These are phyloP conservation scores for Coniferiporia weirii DNA, from an alignment of 1,284 basidiomycete species.

Conservation along the genomic window DNA sequence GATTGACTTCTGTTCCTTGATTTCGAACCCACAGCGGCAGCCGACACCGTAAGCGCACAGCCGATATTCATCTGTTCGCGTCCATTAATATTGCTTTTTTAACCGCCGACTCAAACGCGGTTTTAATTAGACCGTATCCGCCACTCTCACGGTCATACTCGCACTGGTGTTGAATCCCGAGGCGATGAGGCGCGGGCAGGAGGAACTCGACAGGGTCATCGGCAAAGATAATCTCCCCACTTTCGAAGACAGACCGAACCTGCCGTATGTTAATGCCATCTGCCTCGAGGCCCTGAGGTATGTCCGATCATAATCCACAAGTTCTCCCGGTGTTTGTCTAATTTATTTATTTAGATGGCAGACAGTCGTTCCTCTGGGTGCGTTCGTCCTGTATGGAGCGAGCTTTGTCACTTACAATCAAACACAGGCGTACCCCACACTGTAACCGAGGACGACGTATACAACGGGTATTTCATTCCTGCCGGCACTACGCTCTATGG, in stretches of 20 bases:
- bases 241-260: conserved; percentile 3
- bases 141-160: conserved; percentile 9
- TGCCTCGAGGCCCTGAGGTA: conserved; percentile 1
- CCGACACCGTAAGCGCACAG: neutral
- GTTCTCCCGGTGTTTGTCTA: neutral
- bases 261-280: conserved; percentile 1
- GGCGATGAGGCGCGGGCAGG: conserved; percentile 1
- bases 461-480: conserved; percentile 21
- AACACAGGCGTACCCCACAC: conserved; percentile 7
- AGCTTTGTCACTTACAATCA: neutral
- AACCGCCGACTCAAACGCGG: too few species aligned
- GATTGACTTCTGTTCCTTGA: neutral
- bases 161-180: conserved; percentile 20
- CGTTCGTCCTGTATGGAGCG: neutral
- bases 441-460: conserved; percentile 18
- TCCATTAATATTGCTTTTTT: too few species aligned
- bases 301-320: neutral
- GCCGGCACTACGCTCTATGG: conserved; percentile 18
- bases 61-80: neutral
- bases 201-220: conserved; percentile 7
- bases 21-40: neutral
- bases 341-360: neutral
- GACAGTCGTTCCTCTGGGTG: neutral
- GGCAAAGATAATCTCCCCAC: conserved; percentile 6
- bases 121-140: neutral